A percentile compares a stretch with the other conserved stretches of the same genome.
These are phyloP conservation scores for Globisporangium yorkense DNA, from an alignment of 352 stramenopile genomes.

Conservation along the genomic window DNA sequence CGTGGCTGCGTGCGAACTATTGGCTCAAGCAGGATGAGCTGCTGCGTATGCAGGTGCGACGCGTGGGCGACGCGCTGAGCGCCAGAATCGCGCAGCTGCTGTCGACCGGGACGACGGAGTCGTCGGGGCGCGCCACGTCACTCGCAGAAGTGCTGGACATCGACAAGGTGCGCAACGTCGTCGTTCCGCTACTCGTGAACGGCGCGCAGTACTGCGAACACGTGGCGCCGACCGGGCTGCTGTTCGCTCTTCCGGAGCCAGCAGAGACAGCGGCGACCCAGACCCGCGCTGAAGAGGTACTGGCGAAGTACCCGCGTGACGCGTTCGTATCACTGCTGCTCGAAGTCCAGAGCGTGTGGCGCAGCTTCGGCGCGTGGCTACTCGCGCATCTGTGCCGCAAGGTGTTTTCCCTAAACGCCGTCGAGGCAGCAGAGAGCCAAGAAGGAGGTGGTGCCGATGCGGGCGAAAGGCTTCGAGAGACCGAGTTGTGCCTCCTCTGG, in stretches of 20 bases:
- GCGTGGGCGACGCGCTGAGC: conserved; percentile 31
- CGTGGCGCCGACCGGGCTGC: conserved; percentile 29
- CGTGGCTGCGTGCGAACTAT: conserved; percentile 86
- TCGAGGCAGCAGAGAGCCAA: conserved; percentile 1
- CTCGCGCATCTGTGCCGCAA: conserved; percentile 45
- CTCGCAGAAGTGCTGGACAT: conserved; percentile 26
- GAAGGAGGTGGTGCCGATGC: not conserved
- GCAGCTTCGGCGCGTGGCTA: conserved; percentile 42
- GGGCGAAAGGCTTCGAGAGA: conserved; percentile 12
- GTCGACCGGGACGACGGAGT: not conserved
- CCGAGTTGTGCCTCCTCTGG: conserved; percentile 41
- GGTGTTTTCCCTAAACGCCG: conserved; percentile 22
- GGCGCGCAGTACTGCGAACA: conserved; percentile 51
- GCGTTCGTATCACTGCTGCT: conserved; percentile 34
- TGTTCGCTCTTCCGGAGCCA: conserved; percentile 26
- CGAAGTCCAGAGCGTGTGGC: conserved; percentile 48
- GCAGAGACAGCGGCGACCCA: not conserved
- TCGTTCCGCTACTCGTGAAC: conserved; percentile 55
- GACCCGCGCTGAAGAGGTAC: conserved; percentile 1
- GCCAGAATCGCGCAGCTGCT: conserved; percentile 17
- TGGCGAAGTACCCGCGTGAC: conserved; percentile 24
- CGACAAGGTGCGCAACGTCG: conserved; percentile 48
- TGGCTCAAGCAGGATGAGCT: conserved; percentile 73
- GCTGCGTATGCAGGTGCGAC: conserved; percentile 41
- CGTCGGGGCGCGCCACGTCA: not conserved